Evolutionary conservation across 139 green algal species (phyloP).

Genomic region (Chlorella sp.): DNA sequence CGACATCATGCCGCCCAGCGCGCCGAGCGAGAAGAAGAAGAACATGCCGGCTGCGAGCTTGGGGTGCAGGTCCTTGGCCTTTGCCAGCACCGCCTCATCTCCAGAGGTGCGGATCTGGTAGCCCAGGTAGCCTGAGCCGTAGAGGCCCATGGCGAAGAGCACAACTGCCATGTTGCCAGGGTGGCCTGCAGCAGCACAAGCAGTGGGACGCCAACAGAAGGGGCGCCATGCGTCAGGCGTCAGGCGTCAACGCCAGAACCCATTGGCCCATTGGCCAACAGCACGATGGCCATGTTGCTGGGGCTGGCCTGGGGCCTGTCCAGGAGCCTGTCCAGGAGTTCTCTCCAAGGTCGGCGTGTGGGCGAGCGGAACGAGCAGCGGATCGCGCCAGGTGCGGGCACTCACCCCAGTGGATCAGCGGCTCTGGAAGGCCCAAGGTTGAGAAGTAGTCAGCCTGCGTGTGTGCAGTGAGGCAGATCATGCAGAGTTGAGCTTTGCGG

Average conservation of each 20-base stretch:
- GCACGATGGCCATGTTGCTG: too few relatives aligned
- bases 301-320: too few relatives aligned
- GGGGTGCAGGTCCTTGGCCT: slow-evolving; percentile 70
- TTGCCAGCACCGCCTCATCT: slow-evolving; percentile 24
- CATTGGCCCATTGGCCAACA: too few relatives aligned
- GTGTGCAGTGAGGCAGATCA: too few relatives aligned
- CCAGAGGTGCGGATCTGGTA: slow-evolving; percentile 36
- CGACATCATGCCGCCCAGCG: slow-evolving; percentile 62
- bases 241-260: too few relatives aligned
- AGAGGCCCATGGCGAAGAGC: background rate
- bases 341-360: too few relatives aligned
- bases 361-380: too few relatives aligned
- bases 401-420: slow-evolving; percentile 52
- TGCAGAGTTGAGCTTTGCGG: too few relatives aligned
- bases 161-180: background rate
- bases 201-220: too few relatives aligned
- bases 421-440: slow-evolving; percentile 13
- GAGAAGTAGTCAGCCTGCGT: slow-evolving; percentile 8
- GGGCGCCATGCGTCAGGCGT: too few relatives aligned
- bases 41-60: slow-evolving; percentile 71
- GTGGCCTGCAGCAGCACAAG: background rate
- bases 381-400: too few relatives aligned
- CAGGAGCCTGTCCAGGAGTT: too few relatives aligned
- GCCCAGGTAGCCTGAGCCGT: slow-evolving; percentile 53
- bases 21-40: slow-evolving; percentile 68